phyloP scores from a whole-genome alignment of 1,284 basidiomycete species.

The Tilletia indica region DNA sequence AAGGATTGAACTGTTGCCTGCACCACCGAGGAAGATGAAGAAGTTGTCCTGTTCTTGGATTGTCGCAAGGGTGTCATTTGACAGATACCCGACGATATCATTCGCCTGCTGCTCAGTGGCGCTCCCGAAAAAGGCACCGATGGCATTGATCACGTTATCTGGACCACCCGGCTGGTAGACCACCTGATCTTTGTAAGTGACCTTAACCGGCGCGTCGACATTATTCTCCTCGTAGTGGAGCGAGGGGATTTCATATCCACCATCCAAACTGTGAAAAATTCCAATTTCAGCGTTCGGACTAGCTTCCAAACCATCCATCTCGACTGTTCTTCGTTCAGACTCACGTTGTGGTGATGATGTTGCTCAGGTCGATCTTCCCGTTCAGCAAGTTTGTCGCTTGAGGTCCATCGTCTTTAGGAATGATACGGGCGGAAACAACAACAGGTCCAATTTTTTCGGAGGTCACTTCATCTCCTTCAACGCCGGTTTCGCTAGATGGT shows the following conservation, averaged over 20 bases:
- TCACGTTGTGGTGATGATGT: constrained; percentile 23
- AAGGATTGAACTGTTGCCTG: background rate
- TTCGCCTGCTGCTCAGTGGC: background rate
- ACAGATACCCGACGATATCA: background rate
- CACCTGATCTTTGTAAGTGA: background rate
- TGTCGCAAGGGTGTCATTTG: background rate
- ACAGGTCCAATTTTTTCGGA: constrained; percentile 15
- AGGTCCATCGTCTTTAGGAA: constrained; percentile 20
- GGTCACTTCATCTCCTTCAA: background rate
- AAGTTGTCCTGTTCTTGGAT: background rate
- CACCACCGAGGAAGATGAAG: background rate
- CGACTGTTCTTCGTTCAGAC: no score
- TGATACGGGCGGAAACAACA: constrained; percentile 17
- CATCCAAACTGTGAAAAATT: constrained; percentile 26
- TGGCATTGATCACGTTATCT: background rate
- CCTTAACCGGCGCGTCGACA: constrained; percentile 14
- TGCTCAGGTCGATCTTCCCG: background rate
- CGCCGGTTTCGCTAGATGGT: background rate
- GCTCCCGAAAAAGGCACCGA: background rate
- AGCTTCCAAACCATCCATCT: no score
- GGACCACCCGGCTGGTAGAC: no score
- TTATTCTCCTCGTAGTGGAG: constrained; percentile 40
- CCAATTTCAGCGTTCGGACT: no score
- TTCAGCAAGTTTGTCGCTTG: background rate
- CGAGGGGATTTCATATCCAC: constrained; percentile 34